phyloP scores from a whole-genome alignment of 2,329 filamentous ascomycete genomes.

The Aspergillus persii region DNA sequence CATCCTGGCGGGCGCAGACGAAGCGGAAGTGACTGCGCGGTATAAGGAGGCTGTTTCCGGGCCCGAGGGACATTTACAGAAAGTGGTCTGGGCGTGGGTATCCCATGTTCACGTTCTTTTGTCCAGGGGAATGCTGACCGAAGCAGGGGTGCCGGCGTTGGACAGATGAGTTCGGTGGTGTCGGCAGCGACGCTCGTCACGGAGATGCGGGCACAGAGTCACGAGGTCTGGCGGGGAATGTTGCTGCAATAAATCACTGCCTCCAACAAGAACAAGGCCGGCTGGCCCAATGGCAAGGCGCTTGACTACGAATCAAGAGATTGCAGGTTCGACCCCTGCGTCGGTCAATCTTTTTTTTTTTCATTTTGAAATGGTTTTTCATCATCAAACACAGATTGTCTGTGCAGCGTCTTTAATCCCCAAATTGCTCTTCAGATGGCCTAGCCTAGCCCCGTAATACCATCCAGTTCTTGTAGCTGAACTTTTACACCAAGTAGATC shows the following conservation, averaged over 20 bases:
- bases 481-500: too few relatives aligned
- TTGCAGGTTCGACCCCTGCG: constrained; percentile 49
- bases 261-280: constrained; percentile 14
- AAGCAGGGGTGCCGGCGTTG: not conserved
- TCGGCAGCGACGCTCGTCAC: not conserved
- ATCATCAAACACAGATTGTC: too few relatives aligned
- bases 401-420: too few relatives aligned
- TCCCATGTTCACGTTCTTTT: not conserved
- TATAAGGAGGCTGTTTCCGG: not conserved
- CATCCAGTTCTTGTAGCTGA: too few relatives aligned
- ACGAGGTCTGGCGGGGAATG: not conserved
- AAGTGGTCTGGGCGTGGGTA: not conserved
- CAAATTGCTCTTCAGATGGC: too few relatives aligned
- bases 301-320: constrained; percentile 55
- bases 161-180: not conserved
- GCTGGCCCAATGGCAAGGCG: constrained; percentile 42
- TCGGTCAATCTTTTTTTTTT: constrained; percentile 32
- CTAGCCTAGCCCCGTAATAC: too few relatives aligned
- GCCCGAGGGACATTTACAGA: not conserved
- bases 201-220: not conserved
- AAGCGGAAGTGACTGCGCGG: not conserved
- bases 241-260: too few relatives aligned
- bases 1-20: not conserved
- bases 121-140: not conserved
- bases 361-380: too few relatives aligned